Base-by-base conservation (phyloP, 2,329 filamentous ascomycete genomes). In the Fusarium verrucosum region DNA sequence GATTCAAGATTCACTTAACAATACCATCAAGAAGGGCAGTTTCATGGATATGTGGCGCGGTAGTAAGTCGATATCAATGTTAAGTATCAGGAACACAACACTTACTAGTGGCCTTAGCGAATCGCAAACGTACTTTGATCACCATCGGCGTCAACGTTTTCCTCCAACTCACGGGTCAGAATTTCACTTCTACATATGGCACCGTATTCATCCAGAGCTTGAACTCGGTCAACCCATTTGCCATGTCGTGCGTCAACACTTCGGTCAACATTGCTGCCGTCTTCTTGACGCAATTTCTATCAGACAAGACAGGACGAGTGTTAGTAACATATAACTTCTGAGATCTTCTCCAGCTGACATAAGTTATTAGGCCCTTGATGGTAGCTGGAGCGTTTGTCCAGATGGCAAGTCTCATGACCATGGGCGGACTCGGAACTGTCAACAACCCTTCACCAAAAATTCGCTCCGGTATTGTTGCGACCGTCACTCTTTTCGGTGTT, bases 351-450 rank as follows among this genome's bases (percentile, higher is more conserved):
- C 23, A 52, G 23, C 49, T 52, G 8, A 47, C 23, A 8, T 36
- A 19, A 17, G 25, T 33, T 62, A 65, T 25, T 57, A 52, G 70
- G 8, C 54, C 61, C 10, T 38, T 72, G 44, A 64, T 76, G 10
- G 53, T 75, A 10, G 51, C 71, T 13, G 72, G 74, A 4, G 69
- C 70, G 1, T 40, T 56, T 11, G 36, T 77, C 13, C 76, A 78
- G 42, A 64, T 69, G 2, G 57, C 56, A 7, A 66, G 67, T 6
- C 65, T 78, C 3, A 68, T 78, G 17, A 72, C 73, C 8, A 78
- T 79, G 76, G 78, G 75, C 22, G 76, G 72, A 3, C 65, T 79
- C 10, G 77, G 77, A 14, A 72, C 72, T 14, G 32, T 61, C 1
- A 37, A 40, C 10, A 50, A 64, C 10, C 52, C 69, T 2, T 65